A percentile compares a stretch with the other conserved stretches of the same genome.
Conservation (phyloP, 352 stramenopile species). For the Globisporangium megalacanthum region DNA sequence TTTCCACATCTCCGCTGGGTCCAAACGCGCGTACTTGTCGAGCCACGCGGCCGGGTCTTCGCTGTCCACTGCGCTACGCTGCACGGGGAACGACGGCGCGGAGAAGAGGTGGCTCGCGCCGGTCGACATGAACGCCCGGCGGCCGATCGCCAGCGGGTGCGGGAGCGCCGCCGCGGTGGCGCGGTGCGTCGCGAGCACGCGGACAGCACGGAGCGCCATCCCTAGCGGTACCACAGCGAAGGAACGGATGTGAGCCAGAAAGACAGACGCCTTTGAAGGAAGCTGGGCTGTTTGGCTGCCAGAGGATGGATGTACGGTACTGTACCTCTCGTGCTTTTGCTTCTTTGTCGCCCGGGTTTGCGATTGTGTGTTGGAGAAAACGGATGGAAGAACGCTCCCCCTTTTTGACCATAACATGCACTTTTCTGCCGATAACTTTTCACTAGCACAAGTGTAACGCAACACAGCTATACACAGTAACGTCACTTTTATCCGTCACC, state of each 20-base stretch:
- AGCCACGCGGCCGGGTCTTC: slow-evolving; percentile 53
- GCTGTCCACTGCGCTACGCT: slow-evolving; percentile 16
- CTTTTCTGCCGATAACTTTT: not conserved
- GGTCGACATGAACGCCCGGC: slow-evolving; percentile 66
- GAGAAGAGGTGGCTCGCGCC: slow-evolving; percentile 59
- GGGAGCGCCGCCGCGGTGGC: not conserved
- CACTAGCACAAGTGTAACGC: too few species aligned
- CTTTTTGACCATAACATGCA: not conserved
- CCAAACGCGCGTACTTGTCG: slow-evolving; percentile 52
- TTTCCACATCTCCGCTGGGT: slow-evolving; percentile 67
- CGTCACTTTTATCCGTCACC: too few species aligned
- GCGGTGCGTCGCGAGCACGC: slow-evolving; percentile 13
- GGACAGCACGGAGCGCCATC: slow-evolving; percentile 18
- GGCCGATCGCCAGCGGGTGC: slow-evolving; percentile 13
- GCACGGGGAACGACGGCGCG: slow-evolving; percentile 56
- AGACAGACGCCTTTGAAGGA: too few species aligned
- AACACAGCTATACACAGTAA: too few species aligned
- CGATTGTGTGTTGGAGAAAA: slow-evolving; percentile 13
- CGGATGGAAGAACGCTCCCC: slow-evolving; percentile 20
- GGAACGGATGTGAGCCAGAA: too few species aligned
- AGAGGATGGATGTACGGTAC: not conserved
- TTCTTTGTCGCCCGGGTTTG: not conserved
- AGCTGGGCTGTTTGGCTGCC: not conserved
- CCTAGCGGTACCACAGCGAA: not conserved
- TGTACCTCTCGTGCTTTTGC: slow-evolving; percentile 1